These are phyloP conservation scores for Scedosporium minutisporum DNA, from an alignment of 2,329 filamentous ascomycete species.

Conservation along the genomic window DNA sequence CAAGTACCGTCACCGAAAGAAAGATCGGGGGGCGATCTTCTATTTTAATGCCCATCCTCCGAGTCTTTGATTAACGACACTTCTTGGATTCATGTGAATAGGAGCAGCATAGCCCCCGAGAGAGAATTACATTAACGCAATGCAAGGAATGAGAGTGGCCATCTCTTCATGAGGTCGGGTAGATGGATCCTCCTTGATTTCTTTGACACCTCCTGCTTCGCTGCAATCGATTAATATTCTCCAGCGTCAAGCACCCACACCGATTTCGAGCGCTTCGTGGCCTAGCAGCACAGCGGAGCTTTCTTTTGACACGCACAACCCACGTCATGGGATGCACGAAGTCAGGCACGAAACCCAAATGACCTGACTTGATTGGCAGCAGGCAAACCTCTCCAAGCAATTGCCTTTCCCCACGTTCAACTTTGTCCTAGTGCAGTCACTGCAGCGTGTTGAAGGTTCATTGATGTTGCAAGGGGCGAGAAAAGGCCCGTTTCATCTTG, in stretches of 20 bases:
- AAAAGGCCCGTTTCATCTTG: conserved; percentile 1
- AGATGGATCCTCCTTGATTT: no score
- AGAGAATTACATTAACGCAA: background rate
- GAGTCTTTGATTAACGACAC: background rate
- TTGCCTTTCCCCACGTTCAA: background rate
- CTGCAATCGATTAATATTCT: no score
- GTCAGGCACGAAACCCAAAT: no score
- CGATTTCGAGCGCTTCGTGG: no score
- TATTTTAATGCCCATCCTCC: background rate
- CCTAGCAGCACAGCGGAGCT: no score
- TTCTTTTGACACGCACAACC: no score
- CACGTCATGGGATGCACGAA: no score
- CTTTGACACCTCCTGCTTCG: background rate
- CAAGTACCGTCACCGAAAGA: background rate
- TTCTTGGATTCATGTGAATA: background rate
- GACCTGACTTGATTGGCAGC: no score
- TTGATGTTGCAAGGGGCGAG: background rate
- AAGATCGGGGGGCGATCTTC: background rate
- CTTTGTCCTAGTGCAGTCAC: background rate
- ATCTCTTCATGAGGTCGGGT: no score
- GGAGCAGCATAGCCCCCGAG: background rate
- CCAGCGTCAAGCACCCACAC: no score
- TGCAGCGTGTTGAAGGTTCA: background rate
- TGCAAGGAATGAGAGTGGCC: background rate
- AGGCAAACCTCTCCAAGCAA: no score